Evolutionary conservation across 2,329 filamentous ascomycete species (phyloP).

Genomic region (Cordyceps cateniannulata): DNA sequence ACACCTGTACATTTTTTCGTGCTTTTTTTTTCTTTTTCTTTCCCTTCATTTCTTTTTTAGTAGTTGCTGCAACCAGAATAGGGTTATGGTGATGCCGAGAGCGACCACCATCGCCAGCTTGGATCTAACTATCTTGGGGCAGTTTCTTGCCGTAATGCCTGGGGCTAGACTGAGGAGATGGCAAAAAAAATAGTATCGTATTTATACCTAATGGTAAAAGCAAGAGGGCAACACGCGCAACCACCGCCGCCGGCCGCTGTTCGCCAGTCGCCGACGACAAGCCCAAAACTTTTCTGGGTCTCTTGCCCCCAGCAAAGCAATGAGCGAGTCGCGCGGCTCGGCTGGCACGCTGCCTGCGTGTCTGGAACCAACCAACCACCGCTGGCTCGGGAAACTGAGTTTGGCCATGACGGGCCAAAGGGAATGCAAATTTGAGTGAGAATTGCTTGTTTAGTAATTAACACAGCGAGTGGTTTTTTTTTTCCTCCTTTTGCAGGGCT

Average conservation of each 20-base stretch:
- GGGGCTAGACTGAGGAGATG: neutral
- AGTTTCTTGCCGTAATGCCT: neutral
- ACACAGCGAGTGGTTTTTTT: neutral
- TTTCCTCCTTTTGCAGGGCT: too few relatives aligned
- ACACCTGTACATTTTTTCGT: neutral
- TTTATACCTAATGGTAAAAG: neutral
- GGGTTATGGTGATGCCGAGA: conserved; percentile 13
- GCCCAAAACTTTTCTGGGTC: neutral
- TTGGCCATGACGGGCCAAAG: neutral
- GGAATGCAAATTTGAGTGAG: neutral
- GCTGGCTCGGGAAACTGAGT: neutral
- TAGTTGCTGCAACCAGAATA: conserved; percentile 12
- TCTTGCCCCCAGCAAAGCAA: neutral
- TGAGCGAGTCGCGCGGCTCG: conserved; percentile 9
- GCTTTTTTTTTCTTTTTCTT: neutral
- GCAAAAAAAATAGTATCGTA: neutral
- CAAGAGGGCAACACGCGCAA: neutral
- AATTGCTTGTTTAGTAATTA: neutral
- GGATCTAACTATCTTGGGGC: neutral
- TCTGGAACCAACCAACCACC: neutral
- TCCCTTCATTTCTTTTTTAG: neutral
- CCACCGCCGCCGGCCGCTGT: neutral
- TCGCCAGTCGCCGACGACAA: neutral
- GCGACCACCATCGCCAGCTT: conserved; percentile 1
- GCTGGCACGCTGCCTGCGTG: neutral